Evolutionary conservation across 2,329 filamentous ascomycete species (phyloP), one percentile per base, ranked within the genome.

Genomic region (Rutstroemia sp.): DNA sequence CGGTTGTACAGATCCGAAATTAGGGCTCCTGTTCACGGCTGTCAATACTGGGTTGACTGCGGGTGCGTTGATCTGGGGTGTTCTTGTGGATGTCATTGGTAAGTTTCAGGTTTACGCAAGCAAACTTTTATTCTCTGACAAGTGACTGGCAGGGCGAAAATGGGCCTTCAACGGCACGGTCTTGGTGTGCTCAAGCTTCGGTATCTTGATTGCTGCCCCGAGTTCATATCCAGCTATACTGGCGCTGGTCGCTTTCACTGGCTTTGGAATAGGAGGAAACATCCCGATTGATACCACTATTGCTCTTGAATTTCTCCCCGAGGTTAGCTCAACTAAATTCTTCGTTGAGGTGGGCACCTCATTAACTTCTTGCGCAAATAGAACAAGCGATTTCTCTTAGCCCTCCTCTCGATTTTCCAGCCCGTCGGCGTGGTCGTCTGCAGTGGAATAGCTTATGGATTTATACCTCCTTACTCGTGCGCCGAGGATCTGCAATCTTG

Each of bases 231-330:
- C 25, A 17, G 57, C 52, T 37, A 54, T 66, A 23, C 48, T 63
- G 27, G 46, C 23, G 54, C 59, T 65, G 14, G 58, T 59, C 4
- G 58, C 60, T n/a, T 44, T 55, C 44, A 59, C 57, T n/a, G 60
- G 61, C 16, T 62, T 67, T 54, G 65, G 65, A 5, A 58, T 67
- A 21, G 64, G 65, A 49, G 65, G 64, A 23, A 67, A 67, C 17
- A 65, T 67, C 30, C 65, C 65, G 12, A 67, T 67, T 37, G 64
- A 67, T 47, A 62, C 65, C n/a, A 67, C 64, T 5, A 66, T 67
- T 42, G 59, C 56, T 27, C 58, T 67, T 0, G 65, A 67, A 47
- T 65, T 67, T 37, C 50, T 67, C n/a, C 64, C 64, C 2, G 58
- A 61, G 46, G 61, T 63, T 58, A 8, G 44, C 17, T 42, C 14